Conservation (phyloP, 1,139 yeast genomes). For the Scheffersomyces cryptocercus region DNA sequence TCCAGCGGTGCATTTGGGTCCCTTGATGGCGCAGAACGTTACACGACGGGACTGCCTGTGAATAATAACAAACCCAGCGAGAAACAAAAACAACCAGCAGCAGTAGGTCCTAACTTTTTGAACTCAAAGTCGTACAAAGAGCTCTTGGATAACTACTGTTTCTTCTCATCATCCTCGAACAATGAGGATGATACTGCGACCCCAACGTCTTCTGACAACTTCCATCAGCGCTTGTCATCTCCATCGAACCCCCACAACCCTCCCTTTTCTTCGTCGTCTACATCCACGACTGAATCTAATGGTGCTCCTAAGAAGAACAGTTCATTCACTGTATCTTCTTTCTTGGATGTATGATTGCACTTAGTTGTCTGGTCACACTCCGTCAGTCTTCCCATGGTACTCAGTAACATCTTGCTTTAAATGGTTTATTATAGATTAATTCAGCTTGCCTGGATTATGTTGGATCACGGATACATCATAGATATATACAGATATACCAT, state of each 20-base stretch:
- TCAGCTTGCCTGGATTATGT: no score
- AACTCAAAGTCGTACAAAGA: constrained; percentile 68
- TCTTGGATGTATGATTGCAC: constrained; percentile 19
- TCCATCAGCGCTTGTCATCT: constrained; percentile 1
- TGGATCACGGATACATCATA: no score
- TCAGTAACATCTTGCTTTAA: no score
- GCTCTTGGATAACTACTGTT: constrained; percentile 71
- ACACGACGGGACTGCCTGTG: no score
- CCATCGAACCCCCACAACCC: constrained; percentile 1
- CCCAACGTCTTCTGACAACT: constrained; percentile 8
- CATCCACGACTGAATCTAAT: constrained; percentile 1
- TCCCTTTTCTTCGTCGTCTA: neutral
- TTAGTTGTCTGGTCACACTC: neutral
- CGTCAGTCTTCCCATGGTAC: no score
- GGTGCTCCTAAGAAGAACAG: neutral
- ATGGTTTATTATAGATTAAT: no score
- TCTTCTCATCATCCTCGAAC: constrained; percentile 32
- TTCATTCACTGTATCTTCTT: constrained; percentile 29
- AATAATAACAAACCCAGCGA: no score
- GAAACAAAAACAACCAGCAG: no score
- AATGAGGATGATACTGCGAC: constrained; percentile 4
- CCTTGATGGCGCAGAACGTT: neutral
- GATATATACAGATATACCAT: no score
- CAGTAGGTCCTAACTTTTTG: constrained; percentile 16
- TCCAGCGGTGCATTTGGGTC: neutral